Conservation (phyloP, 345 rosid species). For the Dipteronia dyeriana region DNA sequence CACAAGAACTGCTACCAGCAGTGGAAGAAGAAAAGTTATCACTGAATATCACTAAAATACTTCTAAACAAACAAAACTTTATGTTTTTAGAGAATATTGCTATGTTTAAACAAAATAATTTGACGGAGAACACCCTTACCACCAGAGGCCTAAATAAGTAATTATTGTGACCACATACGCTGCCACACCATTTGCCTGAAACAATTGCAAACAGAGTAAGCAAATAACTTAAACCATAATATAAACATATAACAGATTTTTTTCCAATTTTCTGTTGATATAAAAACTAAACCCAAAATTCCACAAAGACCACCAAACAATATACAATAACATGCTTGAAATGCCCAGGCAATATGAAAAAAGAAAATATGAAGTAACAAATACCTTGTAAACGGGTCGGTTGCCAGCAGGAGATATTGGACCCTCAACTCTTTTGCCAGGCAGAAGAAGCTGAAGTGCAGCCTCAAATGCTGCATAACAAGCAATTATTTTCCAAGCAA, state of each 20-base stretch:
- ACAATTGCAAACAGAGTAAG: constrained; percentile 22
- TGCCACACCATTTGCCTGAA: constrained; percentile 91
- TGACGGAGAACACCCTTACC: constrained; percentile 55
- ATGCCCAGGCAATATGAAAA: neutral
- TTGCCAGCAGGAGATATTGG: constrained; percentile 89
- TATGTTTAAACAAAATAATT: constrained; percentile 7
- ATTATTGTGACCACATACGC: constrained; percentile 75
- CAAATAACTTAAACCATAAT: constrained; percentile 10
- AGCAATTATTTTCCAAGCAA: constrained; percentile 76
- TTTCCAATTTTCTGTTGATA: neutral
- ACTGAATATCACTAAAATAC: neutral
- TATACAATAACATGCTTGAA: neutral
- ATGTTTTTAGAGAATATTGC: neutral
- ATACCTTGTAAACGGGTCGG: constrained; percentile 88
- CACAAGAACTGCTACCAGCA: neutral
- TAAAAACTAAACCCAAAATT: neutral
- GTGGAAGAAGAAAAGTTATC: neutral
- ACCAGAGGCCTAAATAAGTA: constrained; percentile 88
- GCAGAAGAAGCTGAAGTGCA: constrained; percentile 83
- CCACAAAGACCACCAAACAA: neutral
- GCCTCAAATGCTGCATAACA: constrained; percentile 89
- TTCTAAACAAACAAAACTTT: neutral
- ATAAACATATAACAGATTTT: neutral
- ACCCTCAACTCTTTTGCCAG: constrained; percentile 89
- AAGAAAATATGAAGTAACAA: neutral